Conservation (phyloP, 495 filamentous ascomycete genomes). For the Penicillium lagena region DNA sequence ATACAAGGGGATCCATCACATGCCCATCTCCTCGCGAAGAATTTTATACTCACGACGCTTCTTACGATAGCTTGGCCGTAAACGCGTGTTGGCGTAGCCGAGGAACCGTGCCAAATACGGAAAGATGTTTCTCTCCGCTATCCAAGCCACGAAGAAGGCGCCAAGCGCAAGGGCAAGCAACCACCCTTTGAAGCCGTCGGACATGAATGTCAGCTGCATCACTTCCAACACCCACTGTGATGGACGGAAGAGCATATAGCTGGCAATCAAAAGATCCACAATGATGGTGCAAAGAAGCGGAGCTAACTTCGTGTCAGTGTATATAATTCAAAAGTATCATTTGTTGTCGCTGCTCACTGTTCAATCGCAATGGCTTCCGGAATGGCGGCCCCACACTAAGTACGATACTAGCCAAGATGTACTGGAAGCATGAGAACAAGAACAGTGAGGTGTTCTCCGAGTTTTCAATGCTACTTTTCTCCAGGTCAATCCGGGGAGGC, state of each 20-base stretch:
- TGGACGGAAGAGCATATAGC: conserved; percentile 73
- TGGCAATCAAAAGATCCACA: conserved; percentile 54
- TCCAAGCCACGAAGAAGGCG: conserved; percentile 61
- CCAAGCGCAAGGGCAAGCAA: conserved; percentile 60
- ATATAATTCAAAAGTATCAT: no score
- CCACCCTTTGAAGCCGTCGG: conserved; percentile 61
- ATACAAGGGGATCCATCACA: conserved; percentile 14
- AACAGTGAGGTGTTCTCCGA: conserved; percentile 91
- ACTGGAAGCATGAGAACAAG: conserved; percentile 86
- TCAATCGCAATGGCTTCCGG: conserved; percentile 70
- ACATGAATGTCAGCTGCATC: conserved; percentile 83
- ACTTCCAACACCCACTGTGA: conserved; percentile 57
- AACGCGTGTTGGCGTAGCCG: conserved; percentile 46
- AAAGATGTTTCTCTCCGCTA: conserved; percentile 64
- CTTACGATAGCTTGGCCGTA: conserved; percentile 58
- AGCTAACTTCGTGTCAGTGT: conserved; percentile 9
- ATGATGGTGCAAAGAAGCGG: conserved; percentile 78
- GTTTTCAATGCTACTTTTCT: conserved; percentile 78
- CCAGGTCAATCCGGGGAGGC: conserved; percentile 64
- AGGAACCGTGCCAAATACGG: conserved; percentile 62
- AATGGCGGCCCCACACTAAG: conserved; percentile 87
- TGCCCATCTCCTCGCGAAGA: conserved; percentile 64
- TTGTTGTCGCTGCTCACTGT: conserved; percentile 49
- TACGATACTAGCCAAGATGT: conserved; percentile 81
- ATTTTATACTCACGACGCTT: conserved; percentile 84